These are phyloP conservation scores for Maudiozyma barnettii DNA, from an alignment of 805 yeast genomes.

Conservation along the genomic window DNA sequence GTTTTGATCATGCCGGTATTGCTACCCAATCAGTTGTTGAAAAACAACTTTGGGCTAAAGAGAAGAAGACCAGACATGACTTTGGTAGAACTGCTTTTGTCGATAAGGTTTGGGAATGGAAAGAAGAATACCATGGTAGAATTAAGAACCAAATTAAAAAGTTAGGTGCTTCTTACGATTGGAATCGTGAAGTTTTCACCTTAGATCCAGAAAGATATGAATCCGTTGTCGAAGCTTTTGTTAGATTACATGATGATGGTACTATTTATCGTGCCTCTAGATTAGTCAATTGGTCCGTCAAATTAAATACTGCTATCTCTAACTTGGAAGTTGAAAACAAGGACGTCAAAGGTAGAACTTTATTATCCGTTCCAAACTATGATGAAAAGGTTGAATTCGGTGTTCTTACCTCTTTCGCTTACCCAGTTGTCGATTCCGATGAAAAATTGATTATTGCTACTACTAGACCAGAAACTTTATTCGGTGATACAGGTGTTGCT, in stretches of 20 bases:
- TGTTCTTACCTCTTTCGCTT: slow-evolving; percentile 91
- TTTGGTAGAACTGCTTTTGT: slow-evolving; percentile 86
- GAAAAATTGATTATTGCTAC: slow-evolving; percentile 91
- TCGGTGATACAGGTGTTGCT: slow-evolving; percentile 97
- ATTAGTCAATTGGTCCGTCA: slow-evolving; percentile 93
- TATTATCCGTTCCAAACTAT: slow-evolving; percentile 80
- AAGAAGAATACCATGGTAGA: slow-evolving; percentile 79
- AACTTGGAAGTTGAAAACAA: slow-evolving; percentile 94
- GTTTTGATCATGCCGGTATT: slow-evolving; percentile 98
- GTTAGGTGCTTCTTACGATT: slow-evolving; percentile 94
- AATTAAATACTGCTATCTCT: slow-evolving; percentile 88
- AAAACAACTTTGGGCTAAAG: slow-evolving; percentile 84
- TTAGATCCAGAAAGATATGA: slow-evolving; percentile 66
- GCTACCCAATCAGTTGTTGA: slow-evolving; percentile 98
- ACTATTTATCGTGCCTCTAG: slow-evolving; percentile 88
- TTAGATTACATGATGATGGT: slow-evolving; percentile 87
- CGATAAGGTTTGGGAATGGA: slow-evolving; percentile 96
- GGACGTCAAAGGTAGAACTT: slow-evolving; percentile 73
- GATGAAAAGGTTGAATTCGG: slow-evolving; percentile 90
- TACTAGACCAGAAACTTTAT: slow-evolving; percentile 96
- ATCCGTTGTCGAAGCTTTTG: slow-evolving; percentile 87
- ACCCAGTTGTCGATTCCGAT: slow-evolving; percentile 74
- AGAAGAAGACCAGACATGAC: slow-evolving; percentile 87
- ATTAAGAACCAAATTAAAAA: slow-evolving; percentile 77
- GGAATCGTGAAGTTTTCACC: slow-evolving; percentile 92